These are phyloP conservation scores for Alternaria solani DNA, from an alignment of 2,329 filamentous ascomycete genomes.

Conservation along the genomic window DNA sequence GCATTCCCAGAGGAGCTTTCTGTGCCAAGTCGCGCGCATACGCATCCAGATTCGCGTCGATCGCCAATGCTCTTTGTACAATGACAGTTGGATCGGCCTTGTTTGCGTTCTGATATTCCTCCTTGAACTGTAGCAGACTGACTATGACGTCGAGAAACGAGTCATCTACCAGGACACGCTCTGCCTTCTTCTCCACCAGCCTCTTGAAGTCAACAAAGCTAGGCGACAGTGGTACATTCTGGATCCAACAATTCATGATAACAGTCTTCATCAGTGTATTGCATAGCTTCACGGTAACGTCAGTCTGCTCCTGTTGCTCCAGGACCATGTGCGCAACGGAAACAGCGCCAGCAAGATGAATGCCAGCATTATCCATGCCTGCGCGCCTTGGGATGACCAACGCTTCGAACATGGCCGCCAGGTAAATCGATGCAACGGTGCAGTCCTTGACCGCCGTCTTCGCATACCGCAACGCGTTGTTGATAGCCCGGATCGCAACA, in stretches of 20 bases:
- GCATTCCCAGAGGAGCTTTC: constrained; percentile 18
- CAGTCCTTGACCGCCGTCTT: constrained; percentile 25
- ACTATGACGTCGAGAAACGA: constrained; percentile 30
- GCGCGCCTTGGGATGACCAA: constrained; percentile 25
- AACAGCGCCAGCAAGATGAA: constrained; percentile 40
- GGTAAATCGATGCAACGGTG: constrained; percentile 35
- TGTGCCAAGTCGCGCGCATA: constrained; percentile 26
- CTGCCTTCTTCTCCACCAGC: constrained; percentile 14
- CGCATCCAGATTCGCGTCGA: constrained; percentile 24
- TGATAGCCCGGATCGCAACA: constrained; percentile 33
- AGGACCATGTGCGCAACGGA: constrained; percentile 32
- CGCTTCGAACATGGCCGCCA: constrained; percentile 40
- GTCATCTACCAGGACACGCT: constrained; percentile 20
- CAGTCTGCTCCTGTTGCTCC: constrained; percentile 23
- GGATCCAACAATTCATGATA: constrained; percentile 39
- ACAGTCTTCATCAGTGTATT: constrained; percentile 31
- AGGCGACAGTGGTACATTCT: constrained; percentile 28
- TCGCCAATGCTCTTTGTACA: constrained; percentile 19
- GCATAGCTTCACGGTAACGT: constrained; percentile 23
- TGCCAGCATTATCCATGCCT: constrained; percentile 34
- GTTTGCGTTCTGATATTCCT: constrained; percentile 9
- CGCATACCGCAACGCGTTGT: constrained; percentile 25
- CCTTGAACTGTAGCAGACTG: constrained; percentile 26
- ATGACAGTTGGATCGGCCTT: constrained; percentile 12
- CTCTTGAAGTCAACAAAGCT: constrained; percentile 25